Evolutionary conservation across 2,329 filamentous ascomycete species (phyloP).

Genomic region (Fusarium beomiforme): DNA sequence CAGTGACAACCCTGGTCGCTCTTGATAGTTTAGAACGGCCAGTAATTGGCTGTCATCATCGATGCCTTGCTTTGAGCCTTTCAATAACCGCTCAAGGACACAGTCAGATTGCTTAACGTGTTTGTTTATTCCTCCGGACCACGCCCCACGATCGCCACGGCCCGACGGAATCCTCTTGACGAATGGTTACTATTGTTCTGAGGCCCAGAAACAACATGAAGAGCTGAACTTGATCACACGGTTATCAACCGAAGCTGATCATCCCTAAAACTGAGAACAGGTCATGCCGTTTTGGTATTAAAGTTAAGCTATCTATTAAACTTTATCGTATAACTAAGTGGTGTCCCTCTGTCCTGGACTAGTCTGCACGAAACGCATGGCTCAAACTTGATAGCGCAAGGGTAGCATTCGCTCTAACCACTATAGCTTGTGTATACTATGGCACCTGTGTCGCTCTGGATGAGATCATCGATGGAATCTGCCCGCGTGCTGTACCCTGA

Average conservation of each 20-base stretch:
- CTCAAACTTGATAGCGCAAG: background rate
- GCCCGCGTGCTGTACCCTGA: slow-evolving; percentile 6
- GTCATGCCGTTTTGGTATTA: background rate
- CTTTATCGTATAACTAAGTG: background rate
- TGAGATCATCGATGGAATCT: slow-evolving; percentile 17
- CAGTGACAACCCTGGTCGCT: slow-evolving; percentile 2
- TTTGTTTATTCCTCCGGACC: slow-evolving; percentile 1
- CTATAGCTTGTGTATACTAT: background rate
- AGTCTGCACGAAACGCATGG: background rate
- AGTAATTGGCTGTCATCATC: slow-evolving; percentile 15
- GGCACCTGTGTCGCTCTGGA: background rate
- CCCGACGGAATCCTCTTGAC: slow-evolving; percentile 26
- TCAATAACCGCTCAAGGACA: background rate
- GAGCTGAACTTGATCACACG: background rate
- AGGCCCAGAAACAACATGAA: slow-evolving; percentile 3
- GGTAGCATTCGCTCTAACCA: background rate
- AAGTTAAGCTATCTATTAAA: background rate
- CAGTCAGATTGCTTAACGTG: background rate
- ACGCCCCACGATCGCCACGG: slow-evolving; percentile 34
- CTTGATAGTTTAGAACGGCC: background rate
- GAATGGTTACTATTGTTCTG: background rate
- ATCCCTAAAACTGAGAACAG: background rate
- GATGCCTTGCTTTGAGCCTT: slow-evolving; percentile 2
- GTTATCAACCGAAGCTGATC: background rate
- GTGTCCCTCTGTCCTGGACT: background rate